A percentile compares a stretch with the other conserved stretches of the same genome.
These are phyloP conservation scores for Priceomyces haplophilus DNA, from an alignment of 805 yeast species.

Conservation along the genomic window DNA sequence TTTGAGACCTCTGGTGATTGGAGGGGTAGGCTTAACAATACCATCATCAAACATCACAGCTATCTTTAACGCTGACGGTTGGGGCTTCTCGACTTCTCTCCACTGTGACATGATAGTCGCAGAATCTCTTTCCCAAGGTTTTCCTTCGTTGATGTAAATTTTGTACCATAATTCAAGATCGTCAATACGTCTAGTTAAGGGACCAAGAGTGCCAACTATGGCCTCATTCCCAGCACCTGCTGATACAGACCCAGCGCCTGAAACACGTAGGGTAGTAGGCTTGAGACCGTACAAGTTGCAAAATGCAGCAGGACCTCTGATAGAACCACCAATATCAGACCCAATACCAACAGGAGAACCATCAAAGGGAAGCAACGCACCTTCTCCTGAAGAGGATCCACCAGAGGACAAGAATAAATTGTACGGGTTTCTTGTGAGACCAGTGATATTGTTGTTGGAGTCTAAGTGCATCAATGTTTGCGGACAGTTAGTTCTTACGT, in stretches of 20 bases:
- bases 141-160: constrained; percentile 55
- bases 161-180: constrained; percentile 72
- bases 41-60: constrained; percentile 67
- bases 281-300: constrained; percentile 42
- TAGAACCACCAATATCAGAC: constrained; percentile 44
- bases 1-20: constrained; percentile 55
- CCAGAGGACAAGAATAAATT: constrained; percentile 40
- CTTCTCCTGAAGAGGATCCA: constrained; percentile 46
- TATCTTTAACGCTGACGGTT: constrained; percentile 48
- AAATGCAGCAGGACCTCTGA: constrained; percentile 43
- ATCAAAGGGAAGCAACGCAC: constrained; percentile 41
- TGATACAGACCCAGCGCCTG: constrained; percentile 45
- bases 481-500: constrained; percentile 43
- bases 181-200: constrained; percentile 59
- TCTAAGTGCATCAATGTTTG: constrained; percentile 46
- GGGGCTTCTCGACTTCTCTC: constrained; percentile 43
- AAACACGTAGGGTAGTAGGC: constrained; percentile 39
- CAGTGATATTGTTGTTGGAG: constrained; percentile 38
- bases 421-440: constrained; percentile 37
- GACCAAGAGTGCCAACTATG: constrained; percentile 65
- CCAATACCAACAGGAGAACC: constrained; percentile 42
- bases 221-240: constrained; percentile 64
- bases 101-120: constrained; percentile 50
- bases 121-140: constrained; percentile 59
- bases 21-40: constrained; percentile 64